These are phyloP conservation scores for Penstemon barbatus DNA, from an alignment of 257 asterid genomes.

Conservation along the genomic window DNA sequence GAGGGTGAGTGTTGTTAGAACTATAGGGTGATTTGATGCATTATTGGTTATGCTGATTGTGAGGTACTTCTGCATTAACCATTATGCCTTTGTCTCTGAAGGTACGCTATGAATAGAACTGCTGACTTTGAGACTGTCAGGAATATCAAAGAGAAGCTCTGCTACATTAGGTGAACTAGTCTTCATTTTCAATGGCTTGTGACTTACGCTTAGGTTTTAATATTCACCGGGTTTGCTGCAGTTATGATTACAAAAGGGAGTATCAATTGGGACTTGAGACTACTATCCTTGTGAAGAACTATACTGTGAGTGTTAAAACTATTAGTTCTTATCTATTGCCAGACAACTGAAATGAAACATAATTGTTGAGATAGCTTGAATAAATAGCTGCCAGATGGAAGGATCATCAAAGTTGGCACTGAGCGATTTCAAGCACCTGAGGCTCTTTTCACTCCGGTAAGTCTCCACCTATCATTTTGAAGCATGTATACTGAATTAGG, in stretches of 20 bases:
- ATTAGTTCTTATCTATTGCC: slow-evolving; percentile 15
- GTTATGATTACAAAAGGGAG: slow-evolving; percentile 98
- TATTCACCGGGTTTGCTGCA: slow-evolving; percentile 32
- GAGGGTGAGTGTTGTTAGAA: slow-evolving; percentile 65
- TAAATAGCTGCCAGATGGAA: slow-evolving; percentile 95
- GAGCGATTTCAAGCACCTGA: slow-evolving; percentile 99
- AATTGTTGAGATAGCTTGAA: slow-evolving; percentile 27
- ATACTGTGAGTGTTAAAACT: slow-evolving; percentile 68
- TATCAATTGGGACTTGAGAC: slow-evolving; percentile 98
- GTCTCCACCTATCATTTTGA: slow-evolving; percentile 31
- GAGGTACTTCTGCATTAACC: slow-evolving; percentile 26
- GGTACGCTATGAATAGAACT: slow-evolving; percentile 90
- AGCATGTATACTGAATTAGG: slow-evolving; percentile 10
- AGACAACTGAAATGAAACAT: slow-evolving; percentile 19
- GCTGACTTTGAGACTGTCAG: slow-evolving; percentile 96
- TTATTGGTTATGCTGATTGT: slow-evolving; percentile 19
- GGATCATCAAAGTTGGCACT: slow-evolving; percentile 90
- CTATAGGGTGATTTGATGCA: slow-evolving; percentile 16
- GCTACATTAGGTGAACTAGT: slow-evolving; percentile 77
- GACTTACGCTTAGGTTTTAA: slow-evolving; percentile 9
- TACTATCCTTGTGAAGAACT: slow-evolving; percentile 89
- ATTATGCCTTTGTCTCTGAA: slow-evolving; percentile 35
- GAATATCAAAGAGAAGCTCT: slow-evolving; percentile 91
- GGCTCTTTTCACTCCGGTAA: slow-evolving; percentile 94
- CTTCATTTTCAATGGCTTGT: slow-evolving; percentile 16